Base-by-base conservation (phyloP, 768 basidiomycete genomes). In the Coprinopsis marcescibilis region DNA sequence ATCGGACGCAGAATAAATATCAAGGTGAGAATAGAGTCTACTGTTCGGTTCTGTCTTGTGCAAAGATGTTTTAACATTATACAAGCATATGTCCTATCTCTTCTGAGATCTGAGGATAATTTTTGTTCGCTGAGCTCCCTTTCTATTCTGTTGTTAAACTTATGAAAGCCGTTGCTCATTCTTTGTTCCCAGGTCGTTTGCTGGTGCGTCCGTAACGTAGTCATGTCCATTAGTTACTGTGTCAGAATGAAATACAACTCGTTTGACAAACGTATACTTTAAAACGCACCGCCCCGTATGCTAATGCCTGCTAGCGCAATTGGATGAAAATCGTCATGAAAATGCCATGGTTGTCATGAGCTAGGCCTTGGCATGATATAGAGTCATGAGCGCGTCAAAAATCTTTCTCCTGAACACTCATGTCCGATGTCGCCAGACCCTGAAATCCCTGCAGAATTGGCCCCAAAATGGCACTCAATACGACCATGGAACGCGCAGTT, bases 401-500 rank as follows among this genome's bases (percentile, higher is more conserved):
- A n/a, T n/a, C n/a, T n/a, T n/a, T n/a, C n/a, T n/a, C n/a, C n/a
- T n/a, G n/a, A n/a, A n/a, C n/a, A n/a, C n/a, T n/a, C n/a, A n/a
- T n/a, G 14, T 34, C 3, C 45, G 11, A 2, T 26, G 4, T 15
- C 43, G 6, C n/a, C 24, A 25, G 11, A 15, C 12, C 19, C 45
- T 21, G n/a, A 30, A 15, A 12, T 14, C 12, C 19, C 45, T 21
- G n/a, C 25, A 15, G 32, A 43, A 14, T 52, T 64, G 21, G 58
- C 60, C 36, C 61, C 61, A 2, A 56, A 49, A 45, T 90, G 88
- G 88, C 80, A 80, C 49, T 68, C 83, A 10, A 81, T 90, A 53
- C 76, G 86, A 12, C 89, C 87, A 5, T 89, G 85, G 82, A 71
- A 75, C 3, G 81, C 83, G 29, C 80, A 78, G 25, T 68, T 90